Evolutionary conservation across 176 grass and related monocot species (phyloP).

Genomic region (Triticum monococcum): DNA sequence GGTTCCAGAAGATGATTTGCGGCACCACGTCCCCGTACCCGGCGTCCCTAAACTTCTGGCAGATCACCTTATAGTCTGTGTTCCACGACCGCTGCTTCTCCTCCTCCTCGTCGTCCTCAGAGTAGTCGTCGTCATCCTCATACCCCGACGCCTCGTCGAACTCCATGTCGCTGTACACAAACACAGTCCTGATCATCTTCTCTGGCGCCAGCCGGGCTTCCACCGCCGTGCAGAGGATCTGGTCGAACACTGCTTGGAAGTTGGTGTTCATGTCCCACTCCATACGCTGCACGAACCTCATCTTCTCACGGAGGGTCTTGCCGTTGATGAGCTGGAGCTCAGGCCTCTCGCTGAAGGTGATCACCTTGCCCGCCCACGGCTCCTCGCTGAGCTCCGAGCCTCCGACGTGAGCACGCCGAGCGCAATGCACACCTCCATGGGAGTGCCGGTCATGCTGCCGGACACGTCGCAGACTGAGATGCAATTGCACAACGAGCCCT

Average conservation of each 20-base stretch:
- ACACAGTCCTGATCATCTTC: slow-evolving; percentile 9
- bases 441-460: no score
- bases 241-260: slow-evolving; percentile 15
- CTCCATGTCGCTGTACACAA: slow-evolving; percentile 77
- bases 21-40: not conserved
- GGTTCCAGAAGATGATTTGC: not conserved
- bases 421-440: no score
- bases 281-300: not conserved
- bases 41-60: not conserved
- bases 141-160: slow-evolving; percentile 43
- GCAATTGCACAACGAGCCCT: no score
- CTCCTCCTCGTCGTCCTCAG: not conserved
- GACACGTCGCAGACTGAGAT: no score
- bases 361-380: no score
- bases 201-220: not conserved
- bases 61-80: not conserved
- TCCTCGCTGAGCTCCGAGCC: no score
- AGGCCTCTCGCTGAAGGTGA: no score
- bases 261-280: not conserved
- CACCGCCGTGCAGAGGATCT: not conserved
- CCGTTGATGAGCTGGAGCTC: no score
- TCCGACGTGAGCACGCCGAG: no score
- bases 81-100: not conserved
- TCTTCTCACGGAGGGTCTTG: no score
- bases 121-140: no score